These are phyloP conservation scores for Nakaseomyces nivariensis DNA, from an alignment of 1,139 yeast genomes.

Conservation along the genomic window DNA sequence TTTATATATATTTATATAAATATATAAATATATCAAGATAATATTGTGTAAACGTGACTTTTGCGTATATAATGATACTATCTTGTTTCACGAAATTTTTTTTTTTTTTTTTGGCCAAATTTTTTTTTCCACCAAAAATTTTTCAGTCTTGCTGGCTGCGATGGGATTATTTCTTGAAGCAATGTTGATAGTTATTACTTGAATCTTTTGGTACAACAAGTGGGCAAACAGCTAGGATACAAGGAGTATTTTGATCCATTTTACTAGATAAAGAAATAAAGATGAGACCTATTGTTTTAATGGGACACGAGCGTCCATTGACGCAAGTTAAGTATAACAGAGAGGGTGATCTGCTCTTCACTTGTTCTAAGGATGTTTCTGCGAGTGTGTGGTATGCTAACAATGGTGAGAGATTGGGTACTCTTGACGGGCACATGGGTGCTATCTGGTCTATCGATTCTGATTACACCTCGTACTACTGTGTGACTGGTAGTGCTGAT, in stretches of 20 bases:
- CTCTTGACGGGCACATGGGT: slow-evolving; percentile 84
- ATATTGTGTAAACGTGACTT: not conserved
- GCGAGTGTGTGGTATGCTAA: slow-evolving; percentile 93
- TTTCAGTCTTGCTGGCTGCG: not conserved
- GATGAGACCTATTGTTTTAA: slow-evolving; percentile 48
- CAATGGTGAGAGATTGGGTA: slow-evolving; percentile 95
- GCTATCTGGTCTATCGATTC: slow-evolving; percentile 93
- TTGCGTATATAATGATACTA: not conserved
- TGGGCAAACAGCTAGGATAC: too few relatives aligned
- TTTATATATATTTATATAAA: not conserved
- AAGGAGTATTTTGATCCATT: too few relatives aligned
- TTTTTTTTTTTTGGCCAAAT: not conserved
- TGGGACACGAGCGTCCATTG: slow-evolving; percentile 80
- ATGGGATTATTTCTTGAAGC: too few relatives aligned
- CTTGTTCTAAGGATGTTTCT: slow-evolving; percentile 82
- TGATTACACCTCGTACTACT: slow-evolving; percentile 54
- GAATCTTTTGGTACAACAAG: too few relatives aligned
- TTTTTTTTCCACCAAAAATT: not conserved
- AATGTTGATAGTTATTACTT: too few relatives aligned
- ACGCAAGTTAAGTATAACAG: slow-evolving; percentile 89
- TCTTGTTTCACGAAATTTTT: not conserved
- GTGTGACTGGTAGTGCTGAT: slow-evolving; percentile 90
- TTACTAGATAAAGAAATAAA: slow-evolving; percentile 6
- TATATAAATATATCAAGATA: too few relatives aligned
- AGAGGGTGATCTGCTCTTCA: slow-evolving; percentile 89